A percentile compares a stretch with the other conserved stretches of the same genome.
Evolutionary conservation across 495 filamentous ascomycete genomes (phyloP).

Genomic region (Tuber magnatum): DNA sequence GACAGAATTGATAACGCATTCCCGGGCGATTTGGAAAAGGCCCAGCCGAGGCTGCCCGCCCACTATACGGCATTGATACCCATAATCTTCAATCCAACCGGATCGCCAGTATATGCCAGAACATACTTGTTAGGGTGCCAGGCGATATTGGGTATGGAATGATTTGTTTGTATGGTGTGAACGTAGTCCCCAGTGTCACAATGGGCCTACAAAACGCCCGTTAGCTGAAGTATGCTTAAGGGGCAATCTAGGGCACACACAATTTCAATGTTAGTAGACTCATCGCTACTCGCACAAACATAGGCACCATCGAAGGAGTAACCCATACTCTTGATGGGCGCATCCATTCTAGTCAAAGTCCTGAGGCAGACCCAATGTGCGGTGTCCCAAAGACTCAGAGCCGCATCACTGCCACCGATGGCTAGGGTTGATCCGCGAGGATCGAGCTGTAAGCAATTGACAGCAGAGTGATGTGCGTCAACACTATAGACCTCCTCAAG

Average conservation of each 20-base stretch:
- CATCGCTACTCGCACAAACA: conserved; percentile 81
- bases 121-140: conserved; percentile 90
- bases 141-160: conserved; percentile 59
- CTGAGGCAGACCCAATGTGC: conserved; percentile 81
- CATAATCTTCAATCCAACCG: conserved; percentile 73
- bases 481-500: conserved; percentile 45
- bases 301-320: conserved; percentile 51
- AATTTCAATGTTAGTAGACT: conserved; percentile 76
- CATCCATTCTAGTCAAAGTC: conserved; percentile 68
- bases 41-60: not conserved
- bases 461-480: conserved; percentile 39
- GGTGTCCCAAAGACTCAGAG: conserved; percentile 88
- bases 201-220: conserved; percentile 54
- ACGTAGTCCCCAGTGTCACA: conserved; percentile 82
- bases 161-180: conserved; percentile 64
- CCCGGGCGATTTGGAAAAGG: not conserved
- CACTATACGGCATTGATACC: conserved; percentile 42
- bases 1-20: not conserved
- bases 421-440: conserved; percentile 57
- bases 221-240: conserved; percentile 4
- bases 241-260: conserved; percentile 22
- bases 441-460: conserved; percentile 39
- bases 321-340: conserved; percentile 72
- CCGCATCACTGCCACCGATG: conserved; percentile 78
- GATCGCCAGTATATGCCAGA: conserved; percentile 80